Percentiles rank a stretch among this genome's conserved stretches.
These are phyloP conservation scores for Mollisiaceae sp. DNA, from an alignment of 2,329 filamentous ascomycete genomes.

Conservation along the genomic window DNA sequence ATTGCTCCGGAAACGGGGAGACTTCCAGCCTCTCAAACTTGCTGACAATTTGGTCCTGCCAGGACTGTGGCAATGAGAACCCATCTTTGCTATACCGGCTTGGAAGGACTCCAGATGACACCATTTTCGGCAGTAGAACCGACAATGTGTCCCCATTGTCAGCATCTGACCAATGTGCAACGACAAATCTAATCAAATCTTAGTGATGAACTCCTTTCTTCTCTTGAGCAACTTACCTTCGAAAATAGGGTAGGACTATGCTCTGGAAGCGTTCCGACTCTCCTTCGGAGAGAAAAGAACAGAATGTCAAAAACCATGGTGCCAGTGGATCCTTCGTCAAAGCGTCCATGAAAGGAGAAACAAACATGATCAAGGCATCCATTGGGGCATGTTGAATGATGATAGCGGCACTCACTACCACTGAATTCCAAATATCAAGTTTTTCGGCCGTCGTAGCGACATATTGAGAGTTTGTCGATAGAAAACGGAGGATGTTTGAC, in stretches of 20 bases:
- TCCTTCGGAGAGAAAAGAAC: constrained; percentile 77
- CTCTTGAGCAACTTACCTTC: constrained; percentile 57
- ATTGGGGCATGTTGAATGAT: constrained; percentile 78
- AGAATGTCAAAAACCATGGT: constrained; percentile 82
- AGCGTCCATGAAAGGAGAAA: constrained; percentile 67
- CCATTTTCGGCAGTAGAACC: constrained; percentile 70
- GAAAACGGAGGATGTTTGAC: constrained; percentile 55
- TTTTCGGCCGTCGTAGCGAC: constrained; percentile 40
- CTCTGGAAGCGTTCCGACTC: constrained; percentile 76
- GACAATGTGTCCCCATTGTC: constrained; percentile 72
- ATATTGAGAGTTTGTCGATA: constrained; percentile 48
- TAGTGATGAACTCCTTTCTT: constrained; percentile 23
- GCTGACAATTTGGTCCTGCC: constrained; percentile 74
- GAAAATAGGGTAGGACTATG: constrained; percentile 80
- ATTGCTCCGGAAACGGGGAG: constrained; percentile 68
- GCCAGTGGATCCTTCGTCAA: constrained; percentile 70
- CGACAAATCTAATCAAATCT: constrained; percentile 67
- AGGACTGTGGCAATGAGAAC: constrained; percentile 65
- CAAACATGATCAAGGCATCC: constrained; percentile 74
- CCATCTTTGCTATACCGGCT: constrained; percentile 56
- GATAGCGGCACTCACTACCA: constrained; percentile 66
- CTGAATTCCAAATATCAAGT: constrained; percentile 58
- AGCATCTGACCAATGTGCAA: constrained; percentile 71
- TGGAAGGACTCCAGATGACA: constrained; percentile 60
- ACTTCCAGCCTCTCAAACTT: constrained; percentile 70